Evolutionary conservation across 2,329 filamentous ascomycete species (phyloP), one percentile per base, ranked within the genome.

Genomic region (Colletotrichum cereale): DNA sequence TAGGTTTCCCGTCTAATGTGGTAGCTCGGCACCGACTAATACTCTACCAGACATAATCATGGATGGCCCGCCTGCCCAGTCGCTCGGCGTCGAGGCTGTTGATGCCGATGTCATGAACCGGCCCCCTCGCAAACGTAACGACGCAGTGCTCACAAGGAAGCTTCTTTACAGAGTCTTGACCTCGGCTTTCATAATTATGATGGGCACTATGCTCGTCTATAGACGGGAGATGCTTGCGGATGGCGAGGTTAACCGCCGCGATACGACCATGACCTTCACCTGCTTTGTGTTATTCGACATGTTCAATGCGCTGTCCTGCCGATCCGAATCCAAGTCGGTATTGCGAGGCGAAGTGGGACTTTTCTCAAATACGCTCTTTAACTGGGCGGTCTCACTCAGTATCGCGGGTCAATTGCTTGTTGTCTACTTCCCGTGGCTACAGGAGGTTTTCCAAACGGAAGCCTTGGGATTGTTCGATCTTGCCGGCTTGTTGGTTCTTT

Each of bases 201-300:
- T 93, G 29, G 96, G 96, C 75, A 99, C 96, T 0, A 92, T 99
- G 82, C 87, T 92, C 52, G 93, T 97, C 66, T 99, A 99, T 83
- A 91, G 93, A 75, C 92, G 91, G 78, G 96, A 98, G 84, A 98
- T 99, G 93, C 85, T 91, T 60, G 87, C 90, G 31, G 94, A 97
- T 79, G 91, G 94, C 66, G 85, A 91, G 70, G 93, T 98, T 71
- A 97, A 92, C 1, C 93, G 94, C 61, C 94, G 97, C 76, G 96
- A 99, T 83, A 99, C 96, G 2, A 99, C 96, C 74, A 98, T 99
- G 93, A 98, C 96, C 0, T 99, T 99, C 80, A 99, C 96, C 7
- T 97, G 95, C 83, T 99, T 99, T 79, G 96, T 99, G 56, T 89
- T 99, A 65, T 99, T 98, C 82, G 96, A 99, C 86, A 99, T 99